Conservation (phyloP, 805 yeast species). For the Ogataea thermomethanolica region DNA sequence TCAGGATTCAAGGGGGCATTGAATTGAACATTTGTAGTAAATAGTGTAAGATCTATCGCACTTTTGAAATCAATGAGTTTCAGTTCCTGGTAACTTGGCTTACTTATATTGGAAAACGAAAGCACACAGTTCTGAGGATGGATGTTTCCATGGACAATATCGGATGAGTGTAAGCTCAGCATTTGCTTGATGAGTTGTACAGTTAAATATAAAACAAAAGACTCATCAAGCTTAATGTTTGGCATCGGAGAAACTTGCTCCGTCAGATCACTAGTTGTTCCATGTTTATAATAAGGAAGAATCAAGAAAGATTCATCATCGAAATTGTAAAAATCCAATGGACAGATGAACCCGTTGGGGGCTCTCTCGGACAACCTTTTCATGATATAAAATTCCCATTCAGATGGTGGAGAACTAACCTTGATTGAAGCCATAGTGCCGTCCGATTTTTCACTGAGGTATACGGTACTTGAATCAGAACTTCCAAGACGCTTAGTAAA, state of each 20-base stretch:
- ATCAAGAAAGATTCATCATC: conserved; percentile 67
- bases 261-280: conserved; percentile 68
- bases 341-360: conserved; percentile 34
- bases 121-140: conserved; percentile 87
- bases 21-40: conserved; percentile 50
- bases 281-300: conserved; percentile 62
- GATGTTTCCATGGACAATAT: conserved; percentile 79
- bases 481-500: conserved; percentile 60
- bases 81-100: conserved; percentile 21
- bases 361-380: conserved; percentile 48
- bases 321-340: conserved; percentile 51
- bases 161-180: conserved; percentile 57
- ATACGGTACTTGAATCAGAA: conserved; percentile 81
- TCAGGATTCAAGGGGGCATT: conserved; percentile 58
- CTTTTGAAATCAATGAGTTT: conserved; percentile 75
- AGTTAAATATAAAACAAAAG: conserved; percentile 57
- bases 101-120: conserved; percentile 20
- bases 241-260: conserved; percentile 40
- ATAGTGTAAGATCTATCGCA: conserved; percentile 64
- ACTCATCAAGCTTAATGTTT: conserved; percentile 49
- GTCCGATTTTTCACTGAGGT: conserved; percentile 57
- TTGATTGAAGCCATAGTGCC: conserved; percentile 66
- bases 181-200: conserved; percentile 60
- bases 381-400: conserved; percentile 81
- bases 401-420: conserved; percentile 61